Conservation (phyloP, 78 protist species). For the Creolimax fragrantissima region DNA sequence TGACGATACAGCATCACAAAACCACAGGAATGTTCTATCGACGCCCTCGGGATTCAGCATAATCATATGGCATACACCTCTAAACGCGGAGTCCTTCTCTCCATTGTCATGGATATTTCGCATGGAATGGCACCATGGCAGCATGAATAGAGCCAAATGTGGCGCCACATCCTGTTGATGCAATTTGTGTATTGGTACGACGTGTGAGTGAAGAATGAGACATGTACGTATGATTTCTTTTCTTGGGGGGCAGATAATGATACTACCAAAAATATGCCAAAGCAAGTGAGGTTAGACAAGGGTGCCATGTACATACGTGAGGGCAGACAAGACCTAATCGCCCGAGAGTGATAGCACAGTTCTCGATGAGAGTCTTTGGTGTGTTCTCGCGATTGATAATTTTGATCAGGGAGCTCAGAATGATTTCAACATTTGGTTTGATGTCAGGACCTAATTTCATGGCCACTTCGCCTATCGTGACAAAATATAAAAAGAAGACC, state of each 20-base stretch:
- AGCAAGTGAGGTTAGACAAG: too few relatives aligned
- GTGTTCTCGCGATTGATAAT: neutral
- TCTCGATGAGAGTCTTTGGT: conserved; percentile 7
- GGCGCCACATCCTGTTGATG: neutral
- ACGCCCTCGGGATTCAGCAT: conserved; percentile 28
- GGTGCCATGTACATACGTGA: neutral
- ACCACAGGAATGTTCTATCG: neutral
- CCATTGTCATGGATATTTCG: conserved; percentile 29
- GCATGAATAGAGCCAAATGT: neutral
- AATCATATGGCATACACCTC: conserved; percentile 33
- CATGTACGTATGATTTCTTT: too few relatives aligned
- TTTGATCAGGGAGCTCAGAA: neutral
- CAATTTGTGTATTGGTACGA: too few relatives aligned
- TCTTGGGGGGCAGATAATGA: too few relatives aligned
- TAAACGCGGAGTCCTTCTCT: conserved; percentile 56
- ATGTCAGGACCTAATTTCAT: neutral
- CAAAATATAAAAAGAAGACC: neutral
- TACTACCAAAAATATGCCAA: too few relatives aligned
- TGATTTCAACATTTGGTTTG: neutral
- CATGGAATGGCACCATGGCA: conserved; percentile 41
- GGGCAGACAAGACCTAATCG: conserved; percentile 25
- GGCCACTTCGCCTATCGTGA: neutral
- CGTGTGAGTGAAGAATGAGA: too few relatives aligned
- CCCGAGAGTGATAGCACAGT: conserved; percentile 52
- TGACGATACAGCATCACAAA: conserved; percentile 43